A percentile compares a stretch with the other conserved stretches of the same genome.
Conservation (phyloP, 768 basidiomycete species). For the Epithele typhae region DNA sequence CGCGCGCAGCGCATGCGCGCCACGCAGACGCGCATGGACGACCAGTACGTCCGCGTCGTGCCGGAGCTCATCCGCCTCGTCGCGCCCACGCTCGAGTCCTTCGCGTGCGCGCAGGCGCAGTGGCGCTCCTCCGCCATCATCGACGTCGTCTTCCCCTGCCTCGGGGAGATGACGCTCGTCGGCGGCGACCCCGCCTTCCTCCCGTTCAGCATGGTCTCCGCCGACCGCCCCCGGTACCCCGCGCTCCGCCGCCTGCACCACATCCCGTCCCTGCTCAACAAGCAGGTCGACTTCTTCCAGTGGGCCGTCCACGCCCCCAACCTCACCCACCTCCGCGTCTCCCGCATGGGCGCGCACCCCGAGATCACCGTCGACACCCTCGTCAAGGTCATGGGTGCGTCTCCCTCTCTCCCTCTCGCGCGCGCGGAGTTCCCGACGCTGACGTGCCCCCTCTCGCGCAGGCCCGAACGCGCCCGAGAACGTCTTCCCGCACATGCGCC, state of each 20-base stretch:
- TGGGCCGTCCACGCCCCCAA: constrained; percentile 13
- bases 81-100: constrained; percentile 5
- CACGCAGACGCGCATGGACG: constrained; percentile 8
- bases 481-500: constrained; percentile 5
- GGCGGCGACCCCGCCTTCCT: constrained; percentile 16
- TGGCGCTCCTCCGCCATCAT: constrained; percentile 10
- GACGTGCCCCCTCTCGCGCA: not conserved
- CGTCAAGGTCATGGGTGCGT: constrained; percentile 8
- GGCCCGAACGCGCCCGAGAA: not conserved
- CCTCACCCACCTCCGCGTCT: constrained; percentile 14
- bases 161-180: constrained; percentile 9
- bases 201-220: constrained; percentile 5
- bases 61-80: constrained; percentile 8
- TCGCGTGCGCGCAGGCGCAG: constrained; percentile 8
- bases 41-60: constrained; percentile 14
- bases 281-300: constrained; percentile 11
- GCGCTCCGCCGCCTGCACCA: constrained; percentile 12
- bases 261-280: constrained; percentile 6
- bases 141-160: constrained; percentile 6
- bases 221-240: constrained; percentile 7
- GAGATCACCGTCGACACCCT: constrained; percentile 6
- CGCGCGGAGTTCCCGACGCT: not conserved
- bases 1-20: constrained; percentile 8
- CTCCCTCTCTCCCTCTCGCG: not conserved
- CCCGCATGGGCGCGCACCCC: constrained; percentile 8